Evolutionary conservation across 257 asterid genomes (phyloP).

Genomic region (Mitragyna speciosa): DNA sequence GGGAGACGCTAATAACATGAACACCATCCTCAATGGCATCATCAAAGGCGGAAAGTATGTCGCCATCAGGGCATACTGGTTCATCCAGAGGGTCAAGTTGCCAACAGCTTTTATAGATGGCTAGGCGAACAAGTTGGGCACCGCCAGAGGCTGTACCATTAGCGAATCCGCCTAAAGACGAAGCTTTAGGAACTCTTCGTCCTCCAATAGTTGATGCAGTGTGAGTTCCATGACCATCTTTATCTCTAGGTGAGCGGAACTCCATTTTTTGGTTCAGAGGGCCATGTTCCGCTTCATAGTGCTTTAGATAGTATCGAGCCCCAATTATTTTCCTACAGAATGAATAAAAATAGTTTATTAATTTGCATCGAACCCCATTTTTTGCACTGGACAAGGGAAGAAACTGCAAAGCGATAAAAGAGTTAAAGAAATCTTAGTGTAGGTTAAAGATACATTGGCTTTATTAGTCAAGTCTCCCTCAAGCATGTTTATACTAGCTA

Average conservation of each 20-base stretch:
- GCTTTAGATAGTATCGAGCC: slow-evolving; percentile 45
- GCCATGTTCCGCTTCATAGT: slow-evolving; percentile 34
- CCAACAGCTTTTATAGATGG: slow-evolving; percentile 53
- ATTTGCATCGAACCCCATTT: too few species aligned
- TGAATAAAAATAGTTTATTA: too few species aligned
- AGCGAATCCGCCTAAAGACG: slow-evolving; percentile 42
- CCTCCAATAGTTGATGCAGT: slow-evolving; percentile 47
- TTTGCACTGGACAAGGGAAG: too few species aligned
- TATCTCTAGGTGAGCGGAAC: slow-evolving; percentile 37
- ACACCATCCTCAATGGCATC: slow-evolving; percentile 51
- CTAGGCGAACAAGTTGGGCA: slow-evolving; percentile 40
- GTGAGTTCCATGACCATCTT: slow-evolving; percentile 49
- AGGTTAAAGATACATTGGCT: too few species aligned
- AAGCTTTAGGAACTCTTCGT: slow-evolving; percentile 30
- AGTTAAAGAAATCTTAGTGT: too few species aligned
- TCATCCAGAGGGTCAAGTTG: not conserved
- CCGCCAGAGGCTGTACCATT: slow-evolving; percentile 46
- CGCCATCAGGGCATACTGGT: too few species aligned
- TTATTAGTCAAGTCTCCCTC: too few species aligned
- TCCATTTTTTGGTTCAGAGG: slow-evolving; percentile 28
- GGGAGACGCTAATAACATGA: slow-evolving; percentile 34
- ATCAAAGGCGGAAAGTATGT: slow-evolving; percentile 9
- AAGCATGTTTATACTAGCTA: too few species aligned
- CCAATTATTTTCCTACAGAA: slow-evolving; percentile 40
- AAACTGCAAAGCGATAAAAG: too few species aligned